phyloP scores from a whole-genome alignment of 2,329 filamentous ascomycete species.

The Colletotrichum phormii region DNA sequence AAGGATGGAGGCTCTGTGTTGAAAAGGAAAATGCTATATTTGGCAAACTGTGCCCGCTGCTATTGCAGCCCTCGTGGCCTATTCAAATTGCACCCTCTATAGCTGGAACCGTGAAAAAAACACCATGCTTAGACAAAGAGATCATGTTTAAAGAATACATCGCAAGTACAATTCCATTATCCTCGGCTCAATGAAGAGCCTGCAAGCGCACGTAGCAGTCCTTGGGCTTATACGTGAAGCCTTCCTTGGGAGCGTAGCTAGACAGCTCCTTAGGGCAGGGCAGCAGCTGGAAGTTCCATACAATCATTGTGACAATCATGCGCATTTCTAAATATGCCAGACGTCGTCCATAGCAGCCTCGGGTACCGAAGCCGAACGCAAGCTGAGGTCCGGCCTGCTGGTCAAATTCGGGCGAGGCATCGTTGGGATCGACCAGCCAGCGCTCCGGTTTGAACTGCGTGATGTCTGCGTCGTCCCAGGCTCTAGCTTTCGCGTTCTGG shows the following conservation, averaged over 20 bases:
- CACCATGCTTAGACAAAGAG: too few relatives aligned
- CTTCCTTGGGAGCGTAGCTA: neutral
- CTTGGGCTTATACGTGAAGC: neutral
- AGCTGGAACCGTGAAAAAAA: neutral
- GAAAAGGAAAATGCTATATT: too few relatives aligned
- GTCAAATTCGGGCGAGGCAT: slow-evolving; percentile 41
- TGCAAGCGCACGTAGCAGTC: neutral
- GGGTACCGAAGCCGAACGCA: slow-evolving; percentile 48
- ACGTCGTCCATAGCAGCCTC: slow-evolving; percentile 52
- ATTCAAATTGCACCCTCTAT: neutral
- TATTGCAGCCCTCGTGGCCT: too few relatives aligned
- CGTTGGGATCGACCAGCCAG: slow-evolving; percentile 34
- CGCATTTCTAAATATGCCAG: slow-evolving; percentile 50
- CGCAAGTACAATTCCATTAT: neutral
- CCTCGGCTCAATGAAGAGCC: neutral
- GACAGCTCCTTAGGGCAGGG: neutral
- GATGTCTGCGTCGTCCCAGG: slow-evolving; percentile 29
- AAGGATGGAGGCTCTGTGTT: too few relatives aligned
- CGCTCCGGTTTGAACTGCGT: slow-evolving; percentile 37
- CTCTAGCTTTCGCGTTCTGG: neutral
- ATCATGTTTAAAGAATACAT: too few relatives aligned
- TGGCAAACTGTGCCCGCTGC: too few relatives aligned
- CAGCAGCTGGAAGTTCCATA: slow-evolving; percentile 51
- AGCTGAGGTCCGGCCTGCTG: slow-evolving; percentile 47
- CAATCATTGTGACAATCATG: slow-evolving; percentile 47